Percentiles rank a stretch among this genome's conserved stretches.
Evolutionary conservation across 805 yeast species (phyloP).

Genomic region (Ogataea saltuana): DNA sequence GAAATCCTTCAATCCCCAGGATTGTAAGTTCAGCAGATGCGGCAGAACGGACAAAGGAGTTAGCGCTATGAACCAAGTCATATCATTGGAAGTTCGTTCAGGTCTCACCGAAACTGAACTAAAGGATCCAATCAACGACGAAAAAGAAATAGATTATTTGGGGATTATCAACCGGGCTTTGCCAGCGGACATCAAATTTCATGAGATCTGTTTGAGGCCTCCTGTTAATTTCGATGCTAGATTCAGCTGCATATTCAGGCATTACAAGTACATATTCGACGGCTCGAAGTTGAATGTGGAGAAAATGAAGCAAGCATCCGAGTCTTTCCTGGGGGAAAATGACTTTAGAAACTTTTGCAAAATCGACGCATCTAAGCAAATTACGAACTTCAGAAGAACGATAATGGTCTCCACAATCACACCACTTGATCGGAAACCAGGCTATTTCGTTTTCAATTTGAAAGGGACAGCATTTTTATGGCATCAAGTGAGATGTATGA

Average conservation of each 20-base stretch:
- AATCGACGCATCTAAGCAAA: constrained; percentile 91
- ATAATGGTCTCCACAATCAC: constrained; percentile 43
- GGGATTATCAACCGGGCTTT: constrained; percentile 71
- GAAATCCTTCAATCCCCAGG: constrained; percentile 55
- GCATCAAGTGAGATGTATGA: constrained; percentile 98
- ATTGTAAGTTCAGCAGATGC: constrained; percentile 80
- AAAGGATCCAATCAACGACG: constrained; percentile 53
- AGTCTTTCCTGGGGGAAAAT: constrained; percentile 64
- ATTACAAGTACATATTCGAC: constrained; percentile 79
- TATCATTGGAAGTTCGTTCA: constrained; percentile 77
- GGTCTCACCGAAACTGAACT: constrained; percentile 64
- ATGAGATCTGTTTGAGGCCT: constrained; percentile 79
- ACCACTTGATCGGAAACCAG: constrained; percentile 27
- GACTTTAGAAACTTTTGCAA: constrained; percentile 96
- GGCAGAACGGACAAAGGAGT: constrained; percentile 97
- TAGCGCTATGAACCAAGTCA: constrained; percentile 94
- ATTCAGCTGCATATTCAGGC: constrained; percentile 84
- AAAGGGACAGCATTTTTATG: constrained; percentile 90
- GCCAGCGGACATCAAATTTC: constrained; percentile 82
- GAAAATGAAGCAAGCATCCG: constrained; percentile 69
- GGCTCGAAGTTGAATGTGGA: constrained; percentile 58
- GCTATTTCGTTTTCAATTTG: constrained; percentile 69
- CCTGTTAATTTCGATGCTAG: constrained; percentile 87
- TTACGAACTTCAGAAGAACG: constrained; percentile 70
- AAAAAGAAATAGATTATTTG: constrained; percentile 72